Evolutionary conservation across 441 rosid species (phyloP).

Genomic region (Aquilaria agallochum): DNA sequence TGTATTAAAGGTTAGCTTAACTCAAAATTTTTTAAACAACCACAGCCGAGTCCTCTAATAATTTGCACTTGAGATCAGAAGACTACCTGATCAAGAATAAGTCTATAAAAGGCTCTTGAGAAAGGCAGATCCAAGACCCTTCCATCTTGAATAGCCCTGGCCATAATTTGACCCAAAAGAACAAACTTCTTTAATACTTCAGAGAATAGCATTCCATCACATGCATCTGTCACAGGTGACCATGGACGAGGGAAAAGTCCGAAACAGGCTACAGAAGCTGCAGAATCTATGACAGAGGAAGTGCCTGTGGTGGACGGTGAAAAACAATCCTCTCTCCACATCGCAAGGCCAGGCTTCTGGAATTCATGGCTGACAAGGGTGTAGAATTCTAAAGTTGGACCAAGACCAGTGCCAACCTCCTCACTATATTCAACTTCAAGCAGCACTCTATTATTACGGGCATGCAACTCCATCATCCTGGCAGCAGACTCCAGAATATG

Average conservation of each 20-base stretch:
- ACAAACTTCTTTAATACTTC: constrained; percentile 61
- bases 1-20: constrained; percentile 2
- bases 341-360: constrained; percentile 72
- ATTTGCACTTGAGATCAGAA: constrained; percentile 7
- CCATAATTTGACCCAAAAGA: constrained; percentile 86
- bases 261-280: constrained; percentile 30
- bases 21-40: constrained; percentile 5
- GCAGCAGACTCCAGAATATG: constrained; percentile 78
- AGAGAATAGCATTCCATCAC: constrained; percentile 38
- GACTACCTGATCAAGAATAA: constrained; percentile 78
- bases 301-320: constrained; percentile 22
- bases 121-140: constrained; percentile 92
- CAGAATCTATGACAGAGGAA: constrained; percentile 25
- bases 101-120: constrained; percentile 86
- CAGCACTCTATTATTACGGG: constrained; percentile 50
- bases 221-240: constrained; percentile 39
- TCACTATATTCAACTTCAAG: constrained; percentile 89
- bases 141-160: constrained; percentile 96
- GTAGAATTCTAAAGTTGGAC: constrained; percentile 96
- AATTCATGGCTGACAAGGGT: constrained; percentile 90
- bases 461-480: constrained; percentile 78
- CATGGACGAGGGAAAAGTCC: constrained; percentile 93
- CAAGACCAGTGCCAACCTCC: constrained; percentile 99
- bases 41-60: constrained; percentile 1
- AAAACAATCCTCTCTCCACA: constrained; percentile 85